These are phyloP conservation scores for Fusarium graminum DNA, from an alignment of 2,329 filamentous ascomycete species.

Conservation along the genomic window DNA sequence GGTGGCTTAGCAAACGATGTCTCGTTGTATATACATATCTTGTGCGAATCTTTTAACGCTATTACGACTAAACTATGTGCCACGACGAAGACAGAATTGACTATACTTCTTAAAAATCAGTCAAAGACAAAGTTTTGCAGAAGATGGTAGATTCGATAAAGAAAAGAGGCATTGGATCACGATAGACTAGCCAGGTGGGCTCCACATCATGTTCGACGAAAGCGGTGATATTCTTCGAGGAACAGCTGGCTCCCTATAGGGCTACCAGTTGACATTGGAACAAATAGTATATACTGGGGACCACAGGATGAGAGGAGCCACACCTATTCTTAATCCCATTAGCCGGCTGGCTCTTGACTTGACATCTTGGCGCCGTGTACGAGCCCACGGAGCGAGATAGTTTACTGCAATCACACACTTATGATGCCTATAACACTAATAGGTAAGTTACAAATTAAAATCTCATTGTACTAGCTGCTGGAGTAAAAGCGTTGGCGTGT, in stretches of 20 bases:
- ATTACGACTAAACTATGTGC: slow-evolving; percentile 24
- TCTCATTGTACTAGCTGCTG: slow-evolving; percentile 7
- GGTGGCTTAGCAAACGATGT: not conserved
- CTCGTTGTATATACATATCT: slow-evolving; percentile 19
- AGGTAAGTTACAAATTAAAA: not conserved
- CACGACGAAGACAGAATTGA: slow-evolving; percentile 3
- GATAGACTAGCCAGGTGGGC: not conserved
- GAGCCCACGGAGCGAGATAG: not conserved
- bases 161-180: not conserved
- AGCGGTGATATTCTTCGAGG: slow-evolving; percentile 31
- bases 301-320: not conserved
- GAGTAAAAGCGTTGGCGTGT: not conserved
- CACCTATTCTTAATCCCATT: not conserved
- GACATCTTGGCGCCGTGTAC: not conserved
- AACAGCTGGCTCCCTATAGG: slow-evolving; percentile 5
- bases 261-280: not conserved
- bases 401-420: not conserved
- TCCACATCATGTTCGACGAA: slow-evolving; percentile 23
- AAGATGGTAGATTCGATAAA: not conserved
- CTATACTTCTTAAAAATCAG: not conserved
- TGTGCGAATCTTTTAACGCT: slow-evolving; percentile 13
- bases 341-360: not conserved
- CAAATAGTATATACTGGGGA: not conserved
- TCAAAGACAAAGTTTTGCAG: not conserved
- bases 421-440: not conserved